Evolutionary conservation across 2,329 filamentous ascomycete genomes (phyloP), one percentile per base, ranked within the genome.

Genomic region (Fusarium subglutinans): DNA sequence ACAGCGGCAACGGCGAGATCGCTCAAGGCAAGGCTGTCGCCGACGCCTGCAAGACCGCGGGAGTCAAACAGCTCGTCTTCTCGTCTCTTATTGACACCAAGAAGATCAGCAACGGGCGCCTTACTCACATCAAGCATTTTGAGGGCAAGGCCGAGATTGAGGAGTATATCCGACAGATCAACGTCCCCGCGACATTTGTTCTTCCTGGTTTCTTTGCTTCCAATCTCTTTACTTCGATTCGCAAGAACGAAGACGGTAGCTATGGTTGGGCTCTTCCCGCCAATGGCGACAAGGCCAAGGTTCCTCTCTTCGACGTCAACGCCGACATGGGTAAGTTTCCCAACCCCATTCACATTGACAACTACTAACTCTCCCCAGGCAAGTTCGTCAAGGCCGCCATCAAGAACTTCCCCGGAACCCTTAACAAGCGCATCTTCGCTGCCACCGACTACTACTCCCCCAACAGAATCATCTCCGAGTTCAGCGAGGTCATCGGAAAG

Each of bases 81-180:
- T 86, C 84, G 13, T 85, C 85, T 13, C 81, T 87, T 43, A 77
- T 84, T 43, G 75, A 86, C 67, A 78, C 83, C 35, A 82, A 79
- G 5, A 76, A 85, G 43, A 75, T 78, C 8, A 81, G 82, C 45
- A 79, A 80, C 2, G 86, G 85, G 6, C 78, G 74, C 2, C 78
- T 86, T 4, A 45, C 78, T 8, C 73, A 82, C 24, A 84, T 87
- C 12, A 69, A 80, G 54, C 86, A 88, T 65, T 91, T 91, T 67
- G 89, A 91, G 73, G 82, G 81, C 66, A 91, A 91, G 77, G 87
- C 88, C 35, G 80, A 86, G 38, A 84, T 88, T 18, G 89, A 90
- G 72, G 68, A 83, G n/a, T 90, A 91, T 71, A 89, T 91, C 63
- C 86, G 87, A 17, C 63, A 75, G 0, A 80, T 86, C 5, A 84